A percentile compares a stretch with the other conserved stretches of the same genome.
Conservation (phyloP, 305 asterid genomes). For the Fraxinus floribunda region DNA sequence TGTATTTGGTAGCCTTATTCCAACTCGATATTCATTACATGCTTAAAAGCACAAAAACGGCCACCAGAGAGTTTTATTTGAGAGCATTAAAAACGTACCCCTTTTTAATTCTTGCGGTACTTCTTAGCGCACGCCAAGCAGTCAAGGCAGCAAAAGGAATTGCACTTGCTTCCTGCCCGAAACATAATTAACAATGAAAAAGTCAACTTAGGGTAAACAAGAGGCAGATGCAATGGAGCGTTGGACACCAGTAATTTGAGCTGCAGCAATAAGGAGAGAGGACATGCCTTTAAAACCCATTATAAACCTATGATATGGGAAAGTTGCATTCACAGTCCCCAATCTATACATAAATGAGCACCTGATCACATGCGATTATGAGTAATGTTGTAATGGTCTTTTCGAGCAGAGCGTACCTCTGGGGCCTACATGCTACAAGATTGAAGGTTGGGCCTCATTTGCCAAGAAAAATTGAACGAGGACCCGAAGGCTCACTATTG, state of each 20-base stretch:
- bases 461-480: not conserved
- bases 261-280: slow-evolving; percentile 14
- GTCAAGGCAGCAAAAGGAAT: slow-evolving; percentile 96
- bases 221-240: slow-evolving; percentile 1
- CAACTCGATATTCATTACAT: not conserved
- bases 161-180: slow-evolving; percentile 90
- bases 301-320: not conserved
- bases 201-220: slow-evolving; percentile 7
- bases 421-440: not conserved
- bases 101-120: slow-evolving; percentile 69
- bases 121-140: slow-evolving; percentile 95
- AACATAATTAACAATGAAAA: not conserved
- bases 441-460: not conserved
- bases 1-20: slow-evolving; percentile 3
- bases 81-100: slow-evolving; percentile 52
- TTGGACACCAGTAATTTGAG: slow-evolving; percentile 14
- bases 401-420: not conserved
- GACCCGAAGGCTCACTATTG: not conserved
- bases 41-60: not conserved
- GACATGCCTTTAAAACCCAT: not conserved
- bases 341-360: not conserved
- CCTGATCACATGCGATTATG: not conserved
- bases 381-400: not conserved
- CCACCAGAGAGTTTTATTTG: slow-evolving; percentile 9
- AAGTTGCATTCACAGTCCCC: not conserved